These are phyloP conservation scores for Cordyceps cicadae DNA, from an alignment of 2,329 filamentous ascomycete species.

Conservation along the genomic window DNA sequence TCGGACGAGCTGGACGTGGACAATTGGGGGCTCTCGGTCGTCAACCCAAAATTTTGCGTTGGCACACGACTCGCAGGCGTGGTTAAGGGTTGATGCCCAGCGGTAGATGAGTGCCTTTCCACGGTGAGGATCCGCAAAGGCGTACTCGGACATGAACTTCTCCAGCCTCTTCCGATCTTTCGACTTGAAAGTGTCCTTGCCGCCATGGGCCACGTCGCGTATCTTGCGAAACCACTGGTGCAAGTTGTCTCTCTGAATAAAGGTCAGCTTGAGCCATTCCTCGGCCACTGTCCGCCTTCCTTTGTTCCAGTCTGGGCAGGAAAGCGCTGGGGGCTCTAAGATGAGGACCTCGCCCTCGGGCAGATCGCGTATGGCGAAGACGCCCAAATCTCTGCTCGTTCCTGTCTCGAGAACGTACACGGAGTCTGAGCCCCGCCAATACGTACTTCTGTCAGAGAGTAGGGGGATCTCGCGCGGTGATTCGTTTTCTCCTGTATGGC, in stretches of 20 bases:
- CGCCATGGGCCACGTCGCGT: slow-evolving; percentile 2
- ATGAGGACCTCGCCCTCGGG: slow-evolving; percentile 14
- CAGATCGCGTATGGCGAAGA: slow-evolving; percentile 16
- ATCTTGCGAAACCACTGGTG: slow-evolving; percentile 13
- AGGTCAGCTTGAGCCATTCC: slow-evolving; percentile 14
- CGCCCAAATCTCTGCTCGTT: slow-evolving; percentile 13
- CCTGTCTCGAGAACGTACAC: slow-evolving; percentile 11
- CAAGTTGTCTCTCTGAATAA: not conserved
- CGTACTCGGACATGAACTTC: slow-evolving; percentile 20
- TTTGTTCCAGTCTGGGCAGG: slow-evolving; percentile 12
- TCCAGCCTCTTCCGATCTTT: slow-evolving; percentile 13
- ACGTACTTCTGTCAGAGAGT: too few relatives aligned
- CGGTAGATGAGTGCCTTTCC: slow-evolving; percentile 15
- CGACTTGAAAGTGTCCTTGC: not conserved
- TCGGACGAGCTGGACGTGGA: slow-evolving; percentile 15
- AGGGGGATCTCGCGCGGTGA: too few relatives aligned
- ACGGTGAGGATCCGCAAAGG: slow-evolving; percentile 14
- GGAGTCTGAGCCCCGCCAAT: slow-evolving; percentile 12
- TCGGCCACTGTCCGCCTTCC: slow-evolving; percentile 3
- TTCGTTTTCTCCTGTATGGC: too few relatives aligned
- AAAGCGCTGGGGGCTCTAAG: slow-evolving; percentile 15
- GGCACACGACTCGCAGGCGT: slow-evolving; percentile 24
- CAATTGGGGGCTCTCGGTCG: not conserved
- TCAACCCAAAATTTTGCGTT: slow-evolving; percentile 18
- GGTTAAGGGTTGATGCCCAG: slow-evolving; percentile 23